phyloP scores from a whole-genome alignment of 2,329 filamentous ascomycete genomes.

The Paramyrothecium sp. region DNA sequence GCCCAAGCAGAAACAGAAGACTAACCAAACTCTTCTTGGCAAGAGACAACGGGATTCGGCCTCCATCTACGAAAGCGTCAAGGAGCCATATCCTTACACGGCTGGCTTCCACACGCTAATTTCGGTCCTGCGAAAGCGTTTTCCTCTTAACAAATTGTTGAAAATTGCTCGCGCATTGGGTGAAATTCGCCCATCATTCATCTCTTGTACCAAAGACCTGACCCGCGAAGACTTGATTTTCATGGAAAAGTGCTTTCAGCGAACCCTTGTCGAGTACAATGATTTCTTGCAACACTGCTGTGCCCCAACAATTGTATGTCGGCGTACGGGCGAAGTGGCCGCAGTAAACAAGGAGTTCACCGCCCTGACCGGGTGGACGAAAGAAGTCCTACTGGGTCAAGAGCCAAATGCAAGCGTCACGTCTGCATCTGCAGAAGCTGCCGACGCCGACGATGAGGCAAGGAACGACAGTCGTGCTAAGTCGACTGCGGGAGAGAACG shows the following conservation, averaged over 20 bases:
- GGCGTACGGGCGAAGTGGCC: slow-evolving; percentile 91
- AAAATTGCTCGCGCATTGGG: slow-evolving; percentile 85
- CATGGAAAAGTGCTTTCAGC: slow-evolving; percentile 96
- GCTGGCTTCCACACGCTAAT: slow-evolving; percentile 87
- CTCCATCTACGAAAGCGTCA: slow-evolving; percentile 83
- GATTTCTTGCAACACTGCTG: slow-evolving; percentile 87
- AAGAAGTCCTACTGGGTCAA: slow-evolving; percentile 83
- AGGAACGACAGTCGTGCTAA: slow-evolving; percentile 37
- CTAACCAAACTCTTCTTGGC: slow-evolving; percentile 50
- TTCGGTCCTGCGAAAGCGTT: slow-evolving; percentile 74
- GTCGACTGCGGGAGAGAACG: slow-evolving; percentile 39
- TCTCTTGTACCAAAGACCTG: slow-evolving; percentile 86
- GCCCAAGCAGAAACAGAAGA: slow-evolving; percentile 39
- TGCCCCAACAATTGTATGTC: slow-evolving; percentile 87
- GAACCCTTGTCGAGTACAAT: slow-evolving; percentile 89
- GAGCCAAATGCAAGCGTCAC: slow-evolving; percentile 88
- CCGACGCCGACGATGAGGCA: slow-evolving; percentile 32
- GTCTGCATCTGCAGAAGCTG: slow-evolving; percentile 43
- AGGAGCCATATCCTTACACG: slow-evolving; percentile 88
- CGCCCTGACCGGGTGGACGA: slow-evolving; percentile 92
- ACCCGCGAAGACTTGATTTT: slow-evolving; percentile 89
- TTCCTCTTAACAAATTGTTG: slow-evolving; percentile 72
- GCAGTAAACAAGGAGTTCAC: slow-evolving; percentile 95
- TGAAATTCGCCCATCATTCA: slow-evolving; percentile 89
- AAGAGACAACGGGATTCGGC: slow-evolving; percentile 72